A percentile compares a stretch with the other conserved stretches of the same genome.
Evolutionary conservation across 371 early-diverging fungal species (phyloP).

Genomic region (Mucor velutinosus): DNA sequence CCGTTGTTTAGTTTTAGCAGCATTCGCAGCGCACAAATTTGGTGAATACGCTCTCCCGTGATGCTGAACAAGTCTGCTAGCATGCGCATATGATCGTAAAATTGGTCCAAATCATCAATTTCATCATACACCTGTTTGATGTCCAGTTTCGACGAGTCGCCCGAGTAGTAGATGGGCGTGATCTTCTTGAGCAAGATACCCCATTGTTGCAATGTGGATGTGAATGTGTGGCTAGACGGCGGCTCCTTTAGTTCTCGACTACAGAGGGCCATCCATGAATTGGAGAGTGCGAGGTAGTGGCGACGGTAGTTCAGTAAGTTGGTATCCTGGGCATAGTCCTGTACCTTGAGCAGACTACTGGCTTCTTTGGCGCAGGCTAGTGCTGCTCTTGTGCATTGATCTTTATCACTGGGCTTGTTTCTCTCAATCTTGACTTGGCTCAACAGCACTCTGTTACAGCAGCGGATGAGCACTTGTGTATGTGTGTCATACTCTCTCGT

Average conservation of each 20-base stretch:
- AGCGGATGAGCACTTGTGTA: neutral
- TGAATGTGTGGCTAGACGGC: constrained; percentile 39
- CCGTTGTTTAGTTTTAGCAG: constrained; percentile 53
- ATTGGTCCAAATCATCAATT: constrained; percentile 42
- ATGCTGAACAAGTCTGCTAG: constrained; percentile 54
- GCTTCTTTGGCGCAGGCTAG: constrained; percentile 30
- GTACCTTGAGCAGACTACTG: constrained; percentile 17
- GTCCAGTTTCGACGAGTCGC: constrained; percentile 20
- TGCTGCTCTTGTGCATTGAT: constrained; percentile 11
- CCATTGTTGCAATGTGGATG: constrained; percentile 61
- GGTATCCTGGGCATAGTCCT: constrained; percentile 40
- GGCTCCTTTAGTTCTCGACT: constrained; percentile 29
- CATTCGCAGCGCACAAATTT: constrained; percentile 46
- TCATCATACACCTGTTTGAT: constrained; percentile 17
- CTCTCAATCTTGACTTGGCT: constrained; percentile 29
- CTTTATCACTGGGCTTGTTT: neutral
- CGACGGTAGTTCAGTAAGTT: constrained; percentile 46
- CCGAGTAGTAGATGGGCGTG: constrained; percentile 22
- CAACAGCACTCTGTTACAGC: constrained; percentile 12
- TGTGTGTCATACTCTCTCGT: too few species aligned
- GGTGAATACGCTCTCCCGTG: constrained; percentile 42
- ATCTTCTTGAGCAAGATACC: constrained; percentile 44
- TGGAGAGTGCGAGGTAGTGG: constrained; percentile 60
- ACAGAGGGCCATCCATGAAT: constrained; percentile 62
- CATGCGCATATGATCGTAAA: constrained; percentile 49